Evolutionary conservation across 306 rosid genomes (phyloP).

Genomic region (Gastrolobium bilobum): DNA sequence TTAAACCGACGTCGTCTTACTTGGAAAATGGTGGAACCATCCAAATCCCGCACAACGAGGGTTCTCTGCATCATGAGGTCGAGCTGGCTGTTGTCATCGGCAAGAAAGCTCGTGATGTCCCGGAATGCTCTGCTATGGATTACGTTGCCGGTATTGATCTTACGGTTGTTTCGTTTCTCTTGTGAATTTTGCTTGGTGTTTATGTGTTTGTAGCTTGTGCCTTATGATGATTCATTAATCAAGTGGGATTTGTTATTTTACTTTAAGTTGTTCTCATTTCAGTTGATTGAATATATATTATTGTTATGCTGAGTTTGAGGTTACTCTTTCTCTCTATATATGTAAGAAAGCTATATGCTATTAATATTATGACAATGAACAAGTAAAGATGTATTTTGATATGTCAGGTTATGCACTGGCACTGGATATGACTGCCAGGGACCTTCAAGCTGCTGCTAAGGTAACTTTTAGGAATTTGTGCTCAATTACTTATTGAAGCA

Average conservation of each 20-base stretch:
- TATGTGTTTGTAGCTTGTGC: not conserved
- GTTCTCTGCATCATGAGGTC: constrained; percentile 91
- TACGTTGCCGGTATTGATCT: constrained; percentile 73
- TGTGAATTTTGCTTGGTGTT: not conserved
- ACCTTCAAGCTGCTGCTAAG: constrained; percentile 90
- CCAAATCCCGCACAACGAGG: constrained; percentile 80
- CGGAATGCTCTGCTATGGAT: constrained; percentile 85
- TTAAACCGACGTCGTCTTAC: constrained; percentile 95
- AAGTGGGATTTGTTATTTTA: not conserved
- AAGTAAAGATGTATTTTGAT: constrained; percentile 33
- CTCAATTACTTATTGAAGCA: not conserved
- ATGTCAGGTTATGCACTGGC: constrained; percentile 91
- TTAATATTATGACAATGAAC: not conserved
- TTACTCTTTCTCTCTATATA: constrained; percentile 13
- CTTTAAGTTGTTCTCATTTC: not conserved
- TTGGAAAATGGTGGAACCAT: constrained; percentile 90
- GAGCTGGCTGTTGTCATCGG: constrained; percentile 94
- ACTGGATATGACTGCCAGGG: constrained; percentile 96
- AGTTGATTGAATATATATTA: not conserved
- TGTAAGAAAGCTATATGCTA: not conserved
- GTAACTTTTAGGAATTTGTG: constrained; percentile 47
- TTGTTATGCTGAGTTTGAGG: not conserved
- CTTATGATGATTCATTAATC: not conserved
- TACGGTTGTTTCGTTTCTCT: not conserved
- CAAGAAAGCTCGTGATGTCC: constrained; percentile 87